Base-by-base conservation (phyloP, 2,329 filamentous ascomycete species). In the Diaporthe destruens region DNA sequence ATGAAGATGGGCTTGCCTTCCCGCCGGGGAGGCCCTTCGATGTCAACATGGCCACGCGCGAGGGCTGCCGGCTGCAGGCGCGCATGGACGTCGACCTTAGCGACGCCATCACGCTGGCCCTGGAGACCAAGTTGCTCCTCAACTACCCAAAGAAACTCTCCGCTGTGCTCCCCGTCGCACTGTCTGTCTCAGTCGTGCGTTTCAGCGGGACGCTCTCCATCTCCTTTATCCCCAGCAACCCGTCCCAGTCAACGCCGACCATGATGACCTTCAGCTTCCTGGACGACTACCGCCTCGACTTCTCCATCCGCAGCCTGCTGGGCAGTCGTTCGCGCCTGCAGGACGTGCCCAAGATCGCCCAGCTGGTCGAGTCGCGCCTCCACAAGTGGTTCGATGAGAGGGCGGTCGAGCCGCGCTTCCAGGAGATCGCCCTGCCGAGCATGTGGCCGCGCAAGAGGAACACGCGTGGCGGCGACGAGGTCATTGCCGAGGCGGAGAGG, bases 21-120 rank as follows among this genome's bases (percentile, higher is more conserved):
- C 87, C 84, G 71, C 81, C 81, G 34, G 85, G 86, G 20, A 85
- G 84, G 75, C 85, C 84, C n/a, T 85, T 89, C 55, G 86, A 88
- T 72, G 83, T 86, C 5, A 85, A 84, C 67, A 86, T 83, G 61
- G 87, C 87, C 25, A 86, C 85, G 18, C 84, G 87, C 72, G 88
- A 89, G 71, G 94, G 94, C 29, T 92, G 92, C 0, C 88, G 95
- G 51, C 86, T 99, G 25, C 96, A 99, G 82, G 96, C 96, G 0
- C 87, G 95, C 73, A 97, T 99, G 94, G 96, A 99, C 81, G 95
- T 99, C 47, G 96, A 99, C 81, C 85, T 99, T 72, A 96, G 93
- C 82, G 96, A 99, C 82, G 95, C 98, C 82, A 94, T 99, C 73
- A 99, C 96, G 0, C 86, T 99, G 69, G 96, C 95, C 0, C 88